Evolutionary conservation across 192 early-diverging fungal species (phyloP), one percentile per base, ranked within the genome.

Genomic region (Martensiomyces pterosporus): DNA sequence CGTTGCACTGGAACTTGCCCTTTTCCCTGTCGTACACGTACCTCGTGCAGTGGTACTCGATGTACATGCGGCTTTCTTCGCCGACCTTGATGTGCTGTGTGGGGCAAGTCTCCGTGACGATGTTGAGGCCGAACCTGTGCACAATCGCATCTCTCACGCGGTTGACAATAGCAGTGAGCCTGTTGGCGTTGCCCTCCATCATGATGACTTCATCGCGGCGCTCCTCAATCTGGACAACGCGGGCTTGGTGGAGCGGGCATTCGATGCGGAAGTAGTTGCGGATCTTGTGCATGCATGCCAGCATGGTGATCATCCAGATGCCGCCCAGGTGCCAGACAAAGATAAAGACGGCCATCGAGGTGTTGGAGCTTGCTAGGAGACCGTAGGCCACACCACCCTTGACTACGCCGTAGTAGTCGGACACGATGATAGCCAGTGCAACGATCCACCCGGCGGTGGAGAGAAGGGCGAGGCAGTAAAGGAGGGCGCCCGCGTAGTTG

Each of bases 1-100:
- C 46, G 60, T 76, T 75, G 25, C 82, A 79, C 33, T 74, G 78
- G 60, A 86, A 90, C 6, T 23, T 17, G 25, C 49, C 59, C 9
- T 60, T 40, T 14, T 51, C 49, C 8, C 66, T 48, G 41, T 81
- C 75, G 48, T 79, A 81, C 18, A 90, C 80, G 47, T 91, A 91
- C 23, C 87, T 80, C 23, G 86, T 82, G 65, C 85, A 88, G 55
- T 85, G 82, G 53, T 82, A 83, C 65, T 90, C 86, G 49, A 91
- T 80, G 52, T 76, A 91, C 9, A 58, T 56, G 13, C 53, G 41
- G 40, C 17, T 16, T 16, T 17, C 32, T 13, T 62, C 59, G 6
- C 65, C 70, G 12, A 60, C 60, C 14, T 47, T 36, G 2, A 77
- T 75, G 2, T 48, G 47, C 36, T 76, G 29, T 12, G 84, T 52